phyloP scores from a whole-genome alignment of 345 rosid species.

The Hibiscus mutabilis region DNA sequence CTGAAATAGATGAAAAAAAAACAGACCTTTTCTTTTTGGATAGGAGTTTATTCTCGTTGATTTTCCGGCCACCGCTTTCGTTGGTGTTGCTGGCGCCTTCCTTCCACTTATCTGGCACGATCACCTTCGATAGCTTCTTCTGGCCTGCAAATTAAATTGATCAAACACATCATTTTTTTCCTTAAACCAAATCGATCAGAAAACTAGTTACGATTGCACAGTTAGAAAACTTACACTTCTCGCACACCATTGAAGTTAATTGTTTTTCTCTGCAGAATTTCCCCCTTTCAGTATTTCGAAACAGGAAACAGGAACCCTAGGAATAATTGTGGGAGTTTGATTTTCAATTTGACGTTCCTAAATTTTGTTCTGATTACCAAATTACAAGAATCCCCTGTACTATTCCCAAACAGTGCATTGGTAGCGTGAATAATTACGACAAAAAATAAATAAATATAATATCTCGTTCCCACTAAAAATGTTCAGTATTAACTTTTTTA shows the following conservation, averaged over 20 bases:
- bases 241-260: constrained; percentile 70
- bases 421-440: too few species aligned
- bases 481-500: too few species aligned
- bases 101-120: constrained; percentile 99
- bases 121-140: constrained; percentile 92
- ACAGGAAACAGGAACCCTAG: too few species aligned
- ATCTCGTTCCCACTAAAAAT: too few species aligned
- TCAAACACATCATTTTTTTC: neutral
- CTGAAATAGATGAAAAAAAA: neutral
- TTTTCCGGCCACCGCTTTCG: constrained; percentile 94
- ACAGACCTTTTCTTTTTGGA: constrained; percentile 71
- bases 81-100: constrained; percentile 93
- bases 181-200: neutral
- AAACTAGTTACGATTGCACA: neutral
- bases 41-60: constrained; percentile 99
- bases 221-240: constrained; percentile 48
- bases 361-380: too few species aligned
- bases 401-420: too few species aligned
- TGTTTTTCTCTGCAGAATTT: neutral
- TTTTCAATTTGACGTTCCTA: too few species aligned
- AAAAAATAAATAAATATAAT: too few species aligned
- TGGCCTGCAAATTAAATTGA: constrained; percentile 44
- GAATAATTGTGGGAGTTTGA: too few species aligned
- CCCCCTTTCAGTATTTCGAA: constrained; percentile 8
- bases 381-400: too few species aligned